A percentile compares a stretch with the other conserved stretches of the same genome.
phyloP scores from a whole-genome alignment of 2,329 filamentous ascomycete species.

The Aspergillus texensis region DNA sequence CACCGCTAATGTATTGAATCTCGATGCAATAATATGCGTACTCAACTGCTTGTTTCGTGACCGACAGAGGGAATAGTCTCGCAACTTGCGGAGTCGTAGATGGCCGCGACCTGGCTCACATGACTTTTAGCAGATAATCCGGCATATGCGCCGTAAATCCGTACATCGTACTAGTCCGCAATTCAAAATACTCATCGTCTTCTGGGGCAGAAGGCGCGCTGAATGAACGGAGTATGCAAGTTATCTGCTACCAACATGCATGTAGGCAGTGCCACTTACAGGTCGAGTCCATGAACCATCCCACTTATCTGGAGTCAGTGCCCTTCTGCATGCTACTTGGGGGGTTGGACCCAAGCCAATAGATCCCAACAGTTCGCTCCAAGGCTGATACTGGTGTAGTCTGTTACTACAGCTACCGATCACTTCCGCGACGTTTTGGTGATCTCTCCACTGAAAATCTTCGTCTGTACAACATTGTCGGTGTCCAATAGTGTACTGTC shows the following conservation, averaged over 20 bases:
- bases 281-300: slow-evolving; percentile 5
- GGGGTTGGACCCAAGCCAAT: neutral
- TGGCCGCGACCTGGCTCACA: neutral
- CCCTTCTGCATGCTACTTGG: neutral
- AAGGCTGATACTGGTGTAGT: neutral
- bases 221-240: neutral
- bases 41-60: neutral
- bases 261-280: slow-evolving; percentile 1
- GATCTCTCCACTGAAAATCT: neutral
- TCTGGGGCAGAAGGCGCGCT: neutral
- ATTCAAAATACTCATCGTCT: neutral
- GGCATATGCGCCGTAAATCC: slow-evolving; percentile 2
- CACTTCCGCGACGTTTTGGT: neutral
- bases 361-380: neutral
- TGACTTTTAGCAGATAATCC: neutral
- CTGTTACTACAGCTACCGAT: slow-evolving; percentile 4
- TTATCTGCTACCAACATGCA: slow-evolving; percentile 1
- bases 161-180: neutral
- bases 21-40: neutral
- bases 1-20: slow-evolving; percentile 3
- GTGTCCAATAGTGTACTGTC: neutral
- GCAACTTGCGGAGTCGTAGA: neutral
- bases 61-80: neutral
- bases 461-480: neutral
- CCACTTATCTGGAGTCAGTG: neutral